Conservation (phyloP, 352 stramenopile species). For the Globisporangium recalcitrans region DNA sequence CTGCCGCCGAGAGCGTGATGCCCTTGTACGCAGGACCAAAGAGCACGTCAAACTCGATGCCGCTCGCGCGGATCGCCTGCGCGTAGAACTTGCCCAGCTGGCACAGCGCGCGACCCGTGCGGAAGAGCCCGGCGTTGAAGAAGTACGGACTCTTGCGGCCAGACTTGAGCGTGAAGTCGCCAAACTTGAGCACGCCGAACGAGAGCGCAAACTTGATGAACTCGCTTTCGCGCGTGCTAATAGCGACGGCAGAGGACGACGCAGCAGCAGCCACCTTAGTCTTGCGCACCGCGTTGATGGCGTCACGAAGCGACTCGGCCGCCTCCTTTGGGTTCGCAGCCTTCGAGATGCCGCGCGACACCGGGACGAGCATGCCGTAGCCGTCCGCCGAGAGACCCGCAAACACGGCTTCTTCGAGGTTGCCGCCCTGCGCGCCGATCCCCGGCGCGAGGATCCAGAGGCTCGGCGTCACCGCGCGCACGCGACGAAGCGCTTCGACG, state of each 20-base stretch:
- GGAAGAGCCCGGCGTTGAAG: conserved; percentile 99
- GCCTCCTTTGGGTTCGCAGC: conserved; percentile 85
- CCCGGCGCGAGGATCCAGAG: conserved; percentile 98
- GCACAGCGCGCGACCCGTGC: conserved; percentile 88
- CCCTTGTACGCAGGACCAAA: conserved; percentile 99
- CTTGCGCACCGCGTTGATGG: conserved; percentile 91
- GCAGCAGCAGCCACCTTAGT: conserved; percentile 30
- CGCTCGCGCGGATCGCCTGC: conserved; percentile 88
- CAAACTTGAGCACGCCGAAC: conserved; percentile 96
- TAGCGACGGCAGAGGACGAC: conserved; percentile 1
- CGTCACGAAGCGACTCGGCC: conserved; percentile 87
- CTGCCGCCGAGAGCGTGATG: conserved; percentile 94
- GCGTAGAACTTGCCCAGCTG: conserved; percentile 94
- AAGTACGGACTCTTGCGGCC: conserved; percentile 98
- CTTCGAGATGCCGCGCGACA: conserved; percentile 95
- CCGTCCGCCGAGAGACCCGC: conserved; percentile 82
- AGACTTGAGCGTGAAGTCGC: conserved; percentile 97
- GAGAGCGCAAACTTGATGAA: conserved; percentile 97
- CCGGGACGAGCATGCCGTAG: conserved; percentile 93
- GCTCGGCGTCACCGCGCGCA: conserved; percentile 77
- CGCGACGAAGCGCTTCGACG: conserved; percentile 81
- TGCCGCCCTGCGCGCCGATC: conserved; percentile 91
- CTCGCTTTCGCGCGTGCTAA: conserved; percentile 70
- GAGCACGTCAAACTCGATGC: conserved; percentile 96
- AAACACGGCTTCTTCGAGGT: conserved; percentile 87